A percentile compares a stretch with the other conserved stretches of the same genome.
Conservation (phyloP, 257 asterid genomes). For the Penstemon barbatus region DNA sequence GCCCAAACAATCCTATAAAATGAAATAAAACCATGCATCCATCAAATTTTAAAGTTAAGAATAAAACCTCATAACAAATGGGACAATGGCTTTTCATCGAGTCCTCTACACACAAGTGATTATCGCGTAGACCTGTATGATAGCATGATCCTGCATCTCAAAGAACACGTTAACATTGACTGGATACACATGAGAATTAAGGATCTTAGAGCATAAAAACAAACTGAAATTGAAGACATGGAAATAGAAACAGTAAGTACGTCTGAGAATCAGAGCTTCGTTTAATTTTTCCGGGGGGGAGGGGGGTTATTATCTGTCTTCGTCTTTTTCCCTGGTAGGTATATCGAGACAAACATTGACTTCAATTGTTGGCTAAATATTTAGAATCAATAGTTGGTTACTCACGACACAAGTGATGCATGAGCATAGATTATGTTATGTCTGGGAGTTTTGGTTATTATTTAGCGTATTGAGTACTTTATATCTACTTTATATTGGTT, state of each 20-base stretch:
- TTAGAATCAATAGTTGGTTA: background rate
- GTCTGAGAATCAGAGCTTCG: background rate
- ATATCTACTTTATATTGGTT: too few relatives aligned
- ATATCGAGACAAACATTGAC: background rate
- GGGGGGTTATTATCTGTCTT: background rate
- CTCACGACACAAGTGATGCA: background rate
- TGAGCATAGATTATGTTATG: too few relatives aligned
- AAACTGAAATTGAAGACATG: conserved; percentile 4
- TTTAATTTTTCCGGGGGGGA: too few relatives aligned
- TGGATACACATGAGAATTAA: conserved; percentile 5
- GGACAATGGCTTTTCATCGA: conserved; percentile 95
- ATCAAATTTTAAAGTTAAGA: conserved; percentile 17
- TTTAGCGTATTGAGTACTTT: too few relatives aligned
- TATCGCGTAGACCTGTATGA: conserved; percentile 54
- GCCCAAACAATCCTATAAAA: background rate
- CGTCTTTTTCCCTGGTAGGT: background rate
- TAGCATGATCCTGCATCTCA: conserved; percentile 82
- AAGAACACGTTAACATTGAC: conserved; percentile 12
- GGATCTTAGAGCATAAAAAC: conserved; percentile 2
- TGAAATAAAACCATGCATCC: conserved; percentile 8
- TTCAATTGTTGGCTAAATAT: background rate
- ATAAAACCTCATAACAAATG: conserved; percentile 84
- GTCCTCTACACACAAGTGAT: conserved; percentile 80
- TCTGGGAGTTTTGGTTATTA: too few relatives aligned
- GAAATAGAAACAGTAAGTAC: background rate